A percentile compares a stretch with the other conserved stretches of the same genome.
Conservation (phyloP, 371 early-diverging fungal genomes). For the Rhizomucor pusillus region DNA sequence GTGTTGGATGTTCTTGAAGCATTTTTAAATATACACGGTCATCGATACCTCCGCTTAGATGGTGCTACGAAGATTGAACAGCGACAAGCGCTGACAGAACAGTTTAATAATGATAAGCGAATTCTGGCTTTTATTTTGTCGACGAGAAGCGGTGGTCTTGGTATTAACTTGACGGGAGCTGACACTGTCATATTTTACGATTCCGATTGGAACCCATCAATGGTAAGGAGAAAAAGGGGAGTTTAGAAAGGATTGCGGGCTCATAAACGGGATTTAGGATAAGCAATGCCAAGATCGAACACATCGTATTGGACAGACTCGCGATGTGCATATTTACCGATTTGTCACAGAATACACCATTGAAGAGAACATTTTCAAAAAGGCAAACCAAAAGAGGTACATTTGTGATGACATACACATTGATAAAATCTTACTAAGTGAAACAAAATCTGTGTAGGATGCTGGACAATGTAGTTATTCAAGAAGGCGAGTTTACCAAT, state of each 20-base stretch:
- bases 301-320: conserved; percentile 94
- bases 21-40: conserved; percentile 86
- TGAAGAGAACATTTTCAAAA: conserved; percentile 85
- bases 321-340: conserved; percentile 91
- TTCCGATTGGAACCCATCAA: conserved; percentile 95
- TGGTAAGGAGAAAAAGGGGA: conserved; percentile 40
- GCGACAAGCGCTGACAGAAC: conserved; percentile 82
- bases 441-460: conserved; percentile 29
- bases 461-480: conserved; percentile 87
- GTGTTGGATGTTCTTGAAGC: conserved; percentile 96
- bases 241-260: conserved; percentile 11
- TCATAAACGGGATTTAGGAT: conserved; percentile 23
- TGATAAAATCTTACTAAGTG: not conserved
- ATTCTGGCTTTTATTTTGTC: conserved; percentile 88
- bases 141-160: conserved; percentile 94
- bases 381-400: conserved; percentile 83
- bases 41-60: conserved; percentile 86
- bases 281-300: conserved; percentile 77
- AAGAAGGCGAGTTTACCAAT: conserved; percentile 79
- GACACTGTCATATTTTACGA: conserved; percentile 96
- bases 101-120: conserved; percentile 82
- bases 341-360: conserved; percentile 86
- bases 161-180: conserved; percentile 97
- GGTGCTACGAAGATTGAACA: conserved; percentile 85
- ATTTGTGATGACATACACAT: not conserved